phyloP scores from a whole-genome alignment of 192 early-diverging fungal genomes.

The Mortierella hygrophila region DNA sequence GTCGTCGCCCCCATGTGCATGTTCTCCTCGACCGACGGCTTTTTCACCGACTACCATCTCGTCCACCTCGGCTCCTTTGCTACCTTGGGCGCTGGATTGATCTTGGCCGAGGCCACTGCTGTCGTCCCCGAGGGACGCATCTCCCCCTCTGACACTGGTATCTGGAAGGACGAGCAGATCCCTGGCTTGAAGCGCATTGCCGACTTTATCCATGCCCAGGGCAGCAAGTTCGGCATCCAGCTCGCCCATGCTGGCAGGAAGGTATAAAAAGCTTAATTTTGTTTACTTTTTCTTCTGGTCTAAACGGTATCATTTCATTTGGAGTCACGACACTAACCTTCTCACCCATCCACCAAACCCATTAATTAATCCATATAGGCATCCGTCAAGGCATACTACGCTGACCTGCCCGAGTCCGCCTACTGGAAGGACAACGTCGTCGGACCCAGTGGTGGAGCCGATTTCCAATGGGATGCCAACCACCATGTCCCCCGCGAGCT shows the following conservation, averaged over 20 bases:
- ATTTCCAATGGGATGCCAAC: constrained; percentile 48
- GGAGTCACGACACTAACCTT: neutral
- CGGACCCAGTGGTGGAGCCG: constrained; percentile 67
- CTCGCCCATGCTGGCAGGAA: constrained; percentile 89
- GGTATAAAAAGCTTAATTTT: constrained; percentile 21
- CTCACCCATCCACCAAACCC: neutral
- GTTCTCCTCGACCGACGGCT: constrained; percentile 76
- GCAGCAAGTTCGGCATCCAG: constrained; percentile 76
- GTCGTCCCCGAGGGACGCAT: constrained; percentile 80
- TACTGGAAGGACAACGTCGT: constrained; percentile 80
- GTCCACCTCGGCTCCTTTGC: constrained; percentile 78
- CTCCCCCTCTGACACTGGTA: constrained; percentile 78
- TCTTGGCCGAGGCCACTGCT: constrained; percentile 84
- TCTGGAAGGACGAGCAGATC: constrained; percentile 88
- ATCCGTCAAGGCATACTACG: constrained; percentile 21
- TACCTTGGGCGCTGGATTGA: constrained; percentile 79
- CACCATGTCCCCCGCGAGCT: constrained; percentile 67
- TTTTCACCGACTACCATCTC: constrained; percentile 73
- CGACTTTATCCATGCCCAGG: constrained; percentile 72
- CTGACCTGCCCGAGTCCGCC: constrained; percentile 40
- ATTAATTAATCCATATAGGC: constrained; percentile 6
- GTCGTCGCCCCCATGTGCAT: constrained; percentile 87
- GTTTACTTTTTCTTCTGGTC: neutral
- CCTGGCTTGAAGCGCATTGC: constrained; percentile 68
- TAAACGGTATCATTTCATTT: neutral